These are phyloP conservation scores for Vigna nakashimae DNA, from an alignment of 306 rosid genomes.

Conservation along the genomic window DNA sequence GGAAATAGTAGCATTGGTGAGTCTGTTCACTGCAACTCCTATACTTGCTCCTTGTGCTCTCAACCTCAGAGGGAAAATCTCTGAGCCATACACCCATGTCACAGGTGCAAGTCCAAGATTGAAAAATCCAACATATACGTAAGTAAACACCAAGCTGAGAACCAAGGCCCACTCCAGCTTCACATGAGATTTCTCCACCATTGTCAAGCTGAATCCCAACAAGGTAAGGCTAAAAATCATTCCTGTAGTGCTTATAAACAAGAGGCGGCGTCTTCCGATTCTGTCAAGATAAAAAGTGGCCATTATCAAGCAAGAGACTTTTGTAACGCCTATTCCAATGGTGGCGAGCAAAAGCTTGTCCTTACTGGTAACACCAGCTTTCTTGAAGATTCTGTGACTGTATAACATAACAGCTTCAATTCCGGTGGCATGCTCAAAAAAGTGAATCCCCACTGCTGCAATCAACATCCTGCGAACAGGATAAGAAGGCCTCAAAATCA, in stretches of 20 bases:
- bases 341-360: constrained; percentile 67
- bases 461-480: constrained; percentile 69
- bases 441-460: constrained; percentile 72
- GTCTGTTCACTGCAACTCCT: constrained; percentile 74
- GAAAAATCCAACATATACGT: constrained; percentile 58
- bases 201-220: constrained; percentile 62
- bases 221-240: constrained; percentile 47
- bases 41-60: constrained; percentile 73
- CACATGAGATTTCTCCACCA: constrained; percentile 47
- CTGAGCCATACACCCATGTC: constrained; percentile 75
- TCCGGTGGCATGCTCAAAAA: constrained; percentile 73
- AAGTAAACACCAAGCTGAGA: constrained; percentile 55
- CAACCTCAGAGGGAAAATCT: constrained; percentile 72
- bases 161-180: constrained; percentile 57
- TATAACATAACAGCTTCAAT: constrained; percentile 75
- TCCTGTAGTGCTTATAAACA: constrained; percentile 62
- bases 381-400: constrained; percentile 70
- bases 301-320: constrained; percentile 49
- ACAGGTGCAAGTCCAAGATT: constrained; percentile 73
- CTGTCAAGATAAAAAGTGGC: constrained; percentile 59
- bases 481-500: constrained; percentile 53
- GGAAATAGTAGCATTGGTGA: constrained; percentile 62
- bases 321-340: constrained; percentile 67
- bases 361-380: constrained; percentile 64
- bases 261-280: constrained; percentile 60